These are phyloP conservation scores for Claviceps sp. DNA, from an alignment of 2,329 filamentous ascomycete species.

Conservation along the genomic window DNA sequence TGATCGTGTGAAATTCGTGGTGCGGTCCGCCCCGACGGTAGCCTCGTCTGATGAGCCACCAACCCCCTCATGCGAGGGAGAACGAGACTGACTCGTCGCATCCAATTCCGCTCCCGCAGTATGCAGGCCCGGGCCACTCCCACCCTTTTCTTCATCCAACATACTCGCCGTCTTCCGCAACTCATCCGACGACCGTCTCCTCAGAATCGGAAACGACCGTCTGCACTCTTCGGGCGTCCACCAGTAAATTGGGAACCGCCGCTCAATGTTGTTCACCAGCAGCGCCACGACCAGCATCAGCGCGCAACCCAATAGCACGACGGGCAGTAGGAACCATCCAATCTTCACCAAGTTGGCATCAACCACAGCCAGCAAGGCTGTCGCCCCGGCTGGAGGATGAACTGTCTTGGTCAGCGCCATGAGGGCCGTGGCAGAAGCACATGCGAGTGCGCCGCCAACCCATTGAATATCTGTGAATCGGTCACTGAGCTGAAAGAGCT, in stretches of 20 bases:
- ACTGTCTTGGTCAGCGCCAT: constrained; percentile 62
- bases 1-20: constrained; percentile 5
- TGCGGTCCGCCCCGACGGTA: constrained; percentile 5
- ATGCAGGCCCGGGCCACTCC: neutral
- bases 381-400: constrained; percentile 64
- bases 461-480: constrained; percentile 41
- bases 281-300: constrained; percentile 52
- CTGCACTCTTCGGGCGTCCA: constrained; percentile 36
- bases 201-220: constrained; percentile 4
- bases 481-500: constrained; percentile 45
- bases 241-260: constrained; percentile 58
- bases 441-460: constrained; percentile 52
- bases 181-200: constrained; percentile 5
- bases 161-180: neutral
- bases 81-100: neutral
- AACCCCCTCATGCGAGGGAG: neutral
- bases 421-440: constrained; percentile 45
- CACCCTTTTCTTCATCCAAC: constrained; percentile 6
- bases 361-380: constrained; percentile 54
- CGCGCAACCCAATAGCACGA: constrained; percentile 45
- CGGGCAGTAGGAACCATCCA: constrained; percentile 56
- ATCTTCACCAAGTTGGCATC: constrained; percentile 38
- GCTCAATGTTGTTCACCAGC: constrained; percentile 55
- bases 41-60: neutral
- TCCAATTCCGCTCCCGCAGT: neutral